A percentile compares a stretch with the other conserved stretches of the same genome.
Conservation (phyloP, 2,329 filamentous ascomycete species). For the Aspergillus cejpii region DNA sequence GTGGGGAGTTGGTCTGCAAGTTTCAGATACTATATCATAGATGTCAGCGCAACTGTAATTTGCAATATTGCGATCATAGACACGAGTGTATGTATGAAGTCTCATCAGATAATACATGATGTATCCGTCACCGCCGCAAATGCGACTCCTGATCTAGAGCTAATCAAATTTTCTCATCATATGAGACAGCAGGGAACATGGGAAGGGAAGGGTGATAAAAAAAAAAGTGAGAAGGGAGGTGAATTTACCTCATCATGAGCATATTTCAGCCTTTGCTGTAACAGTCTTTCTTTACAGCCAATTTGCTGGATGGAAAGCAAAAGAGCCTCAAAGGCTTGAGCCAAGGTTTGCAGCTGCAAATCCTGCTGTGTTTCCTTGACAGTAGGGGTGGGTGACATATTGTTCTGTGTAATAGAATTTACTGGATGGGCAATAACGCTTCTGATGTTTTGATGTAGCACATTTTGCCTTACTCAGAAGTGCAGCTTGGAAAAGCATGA, state of each 20-base stretch:
- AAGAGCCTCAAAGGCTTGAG: slow-evolving; percentile 39
- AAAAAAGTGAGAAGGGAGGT: slow-evolving; percentile 2
- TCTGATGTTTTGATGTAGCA: slow-evolving; percentile 18
- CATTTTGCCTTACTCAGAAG: slow-evolving; percentile 24
- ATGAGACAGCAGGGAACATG: slow-evolving; percentile 23
- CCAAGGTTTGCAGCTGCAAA: slow-evolving; percentile 33
- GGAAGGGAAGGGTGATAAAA: slow-evolving; percentile 1
- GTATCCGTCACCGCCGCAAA: slow-evolving; percentile 57
- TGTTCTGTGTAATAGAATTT: slow-evolving; percentile 17
- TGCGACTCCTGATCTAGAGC: slow-evolving; percentile 78
- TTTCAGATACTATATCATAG: slow-evolving; percentile 29
- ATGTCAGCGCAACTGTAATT: slow-evolving; percentile 24
- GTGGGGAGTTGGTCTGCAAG: slow-evolving; percentile 27
- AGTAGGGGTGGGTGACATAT: slow-evolving; percentile 31
- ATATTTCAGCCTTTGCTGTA: slow-evolving; percentile 34
- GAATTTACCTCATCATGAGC: slow-evolving; percentile 38
- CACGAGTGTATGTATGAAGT: slow-evolving; percentile 22
- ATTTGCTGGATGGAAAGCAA: slow-evolving; percentile 38
- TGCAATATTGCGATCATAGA: slow-evolving; percentile 13
- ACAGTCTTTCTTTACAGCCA: slow-evolving; percentile 34
- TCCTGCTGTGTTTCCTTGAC: slow-evolving; percentile 28
- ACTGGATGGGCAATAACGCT: slow-evolving; percentile 18
- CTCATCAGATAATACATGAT: slow-evolving; percentile 51
- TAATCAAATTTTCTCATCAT: slow-evolving; percentile 55
- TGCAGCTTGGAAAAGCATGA: slow-evolving; percentile 17